A percentile compares a stretch with the other conserved stretches of the same genome.
Evolutionary conservation across 208 protist genomes (phyloP).

Genomic region (Trichomonas vaginalis): DNA sequence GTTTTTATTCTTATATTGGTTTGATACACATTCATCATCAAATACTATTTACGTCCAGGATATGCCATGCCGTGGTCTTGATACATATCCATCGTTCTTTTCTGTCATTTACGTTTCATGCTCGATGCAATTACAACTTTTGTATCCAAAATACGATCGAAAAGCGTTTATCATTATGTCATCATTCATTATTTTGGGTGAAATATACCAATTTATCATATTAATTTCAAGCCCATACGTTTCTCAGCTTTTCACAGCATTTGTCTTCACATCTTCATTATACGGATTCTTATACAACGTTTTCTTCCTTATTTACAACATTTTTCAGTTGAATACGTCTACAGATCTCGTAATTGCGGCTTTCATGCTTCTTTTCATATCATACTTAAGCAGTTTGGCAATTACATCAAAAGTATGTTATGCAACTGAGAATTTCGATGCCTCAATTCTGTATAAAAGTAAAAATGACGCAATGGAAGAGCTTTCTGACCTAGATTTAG

Average conservation of each 20-base stretch:
- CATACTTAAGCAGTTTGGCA: not conserved
- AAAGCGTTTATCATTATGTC: not conserved
- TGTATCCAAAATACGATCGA: not conserved
- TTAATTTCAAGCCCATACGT: not conserved
- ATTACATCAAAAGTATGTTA: not conserved
- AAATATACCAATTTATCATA: not conserved
- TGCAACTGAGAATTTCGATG: not conserved
- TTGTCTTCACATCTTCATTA: not conserved
- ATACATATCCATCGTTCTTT: not conserved
- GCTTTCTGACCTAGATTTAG: not conserved
- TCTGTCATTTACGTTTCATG: not conserved
- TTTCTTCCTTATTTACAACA: not conserved
- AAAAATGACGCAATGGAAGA: not conserved
- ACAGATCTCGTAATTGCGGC: not conserved
- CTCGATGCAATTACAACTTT: not conserved
- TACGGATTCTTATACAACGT: not conserved
- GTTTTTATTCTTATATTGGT: not conserved
- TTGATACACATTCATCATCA: not conserved
- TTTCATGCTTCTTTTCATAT: not conserved
- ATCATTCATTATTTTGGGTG: not conserved
- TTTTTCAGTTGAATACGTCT: not conserved
- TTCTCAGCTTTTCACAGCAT: not conserved
- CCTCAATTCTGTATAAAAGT: not conserved
- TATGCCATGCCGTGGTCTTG: not conserved
- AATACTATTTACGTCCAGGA: not conserved